Percentiles rank a stretch among this genome's conserved stretches.
Conservation (phyloP, 1,284 basidiomycete species). For the Papiliotrema fonsecae region DNA sequence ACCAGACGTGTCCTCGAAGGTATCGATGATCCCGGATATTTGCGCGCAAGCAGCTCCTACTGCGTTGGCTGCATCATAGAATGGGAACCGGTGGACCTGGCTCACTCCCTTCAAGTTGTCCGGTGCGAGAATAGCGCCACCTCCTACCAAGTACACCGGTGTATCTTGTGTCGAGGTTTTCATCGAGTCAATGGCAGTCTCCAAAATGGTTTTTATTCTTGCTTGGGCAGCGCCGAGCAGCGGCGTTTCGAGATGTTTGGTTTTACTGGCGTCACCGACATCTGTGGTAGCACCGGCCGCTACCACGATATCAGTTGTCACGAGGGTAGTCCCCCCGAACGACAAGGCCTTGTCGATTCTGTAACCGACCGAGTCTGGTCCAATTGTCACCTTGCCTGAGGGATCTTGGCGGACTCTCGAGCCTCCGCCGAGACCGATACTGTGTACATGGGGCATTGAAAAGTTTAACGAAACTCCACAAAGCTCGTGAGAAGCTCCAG, state of each 20-base stretch:
- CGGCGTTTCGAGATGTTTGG: conserved; percentile 36
- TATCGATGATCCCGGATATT: conserved; percentile 37
- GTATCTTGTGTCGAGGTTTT: conserved; percentile 54
- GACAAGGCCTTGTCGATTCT: conserved; percentile 52
- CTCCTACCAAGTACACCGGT: conserved; percentile 36
- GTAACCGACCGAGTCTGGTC: conserved; percentile 59
- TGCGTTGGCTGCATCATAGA: conserved; percentile 57
- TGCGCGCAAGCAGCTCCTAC: conserved; percentile 51
- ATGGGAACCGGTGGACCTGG: conserved; percentile 54
- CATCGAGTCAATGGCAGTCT: conserved; percentile 55
- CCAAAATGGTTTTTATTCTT: conserved; percentile 54
- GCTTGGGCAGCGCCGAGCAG: conserved; percentile 42
- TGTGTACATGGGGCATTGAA: conserved; percentile 32
- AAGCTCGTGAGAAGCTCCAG: conserved; percentile 26
- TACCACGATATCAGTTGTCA: conserved; percentile 56
- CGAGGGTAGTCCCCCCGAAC: conserved; percentile 55
- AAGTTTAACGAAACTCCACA: conserved; percentile 35
- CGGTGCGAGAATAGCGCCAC: conserved; percentile 44
- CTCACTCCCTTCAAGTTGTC: conserved; percentile 51
- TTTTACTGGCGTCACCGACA: conserved; percentile 48
- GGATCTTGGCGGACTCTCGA: conserved; percentile 21
- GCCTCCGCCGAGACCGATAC: conserved; percentile 40
- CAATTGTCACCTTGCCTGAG: conserved; percentile 50
- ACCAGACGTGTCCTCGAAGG: conserved; percentile 30
- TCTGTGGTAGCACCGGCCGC: conserved; percentile 38